Conservation (phyloP, 192 early-diverging fungal genomes). For the Piromyces finnis region DNA sequence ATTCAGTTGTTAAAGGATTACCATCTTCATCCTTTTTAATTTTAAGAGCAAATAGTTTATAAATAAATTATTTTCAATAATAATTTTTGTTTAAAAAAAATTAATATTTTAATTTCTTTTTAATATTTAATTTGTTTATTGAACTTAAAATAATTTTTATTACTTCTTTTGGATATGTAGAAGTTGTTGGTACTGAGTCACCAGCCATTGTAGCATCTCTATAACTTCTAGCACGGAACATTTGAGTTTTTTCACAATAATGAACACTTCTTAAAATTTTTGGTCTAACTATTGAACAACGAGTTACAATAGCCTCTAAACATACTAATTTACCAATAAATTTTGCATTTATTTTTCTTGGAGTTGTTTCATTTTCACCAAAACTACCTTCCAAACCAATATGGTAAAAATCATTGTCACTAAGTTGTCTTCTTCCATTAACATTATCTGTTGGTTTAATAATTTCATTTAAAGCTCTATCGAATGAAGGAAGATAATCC, state of each 20-base stretch:
- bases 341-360: slow-evolving; percentile 60
- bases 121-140: too few species aligned
- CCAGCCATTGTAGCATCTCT: slow-evolving; percentile 60
- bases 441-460: slow-evolving; percentile 5
- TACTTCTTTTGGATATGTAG: slow-evolving; percentile 76
- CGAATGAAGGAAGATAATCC: slow-evolving; percentile 73
- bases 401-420: slow-evolving; percentile 29
- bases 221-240: slow-evolving; percentile 72
- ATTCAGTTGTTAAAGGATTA: slow-evolving; percentile 82
- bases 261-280: slow-evolving; percentile 85
- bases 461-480: slow-evolving; percentile 51
- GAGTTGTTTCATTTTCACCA: slow-evolving; percentile 72
- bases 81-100: too few species aligned
- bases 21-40: slow-evolving; percentile 76
- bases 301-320: slow-evolving; percentile 93
- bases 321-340: slow-evolving; percentile 76
- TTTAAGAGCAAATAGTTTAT: too few species aligned
- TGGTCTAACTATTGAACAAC: slow-evolving; percentile 91
- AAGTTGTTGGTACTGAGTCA: slow-evolving; percentile 38
- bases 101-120: too few species aligned
- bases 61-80: too few species aligned
- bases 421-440: not conserved
- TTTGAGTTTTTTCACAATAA: slow-evolving; percentile 67
- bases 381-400: slow-evolving; percentile 84
- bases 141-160: not conserved